Base-by-base conservation (phyloP, 805 yeast species). In the Candida alai region DNA sequence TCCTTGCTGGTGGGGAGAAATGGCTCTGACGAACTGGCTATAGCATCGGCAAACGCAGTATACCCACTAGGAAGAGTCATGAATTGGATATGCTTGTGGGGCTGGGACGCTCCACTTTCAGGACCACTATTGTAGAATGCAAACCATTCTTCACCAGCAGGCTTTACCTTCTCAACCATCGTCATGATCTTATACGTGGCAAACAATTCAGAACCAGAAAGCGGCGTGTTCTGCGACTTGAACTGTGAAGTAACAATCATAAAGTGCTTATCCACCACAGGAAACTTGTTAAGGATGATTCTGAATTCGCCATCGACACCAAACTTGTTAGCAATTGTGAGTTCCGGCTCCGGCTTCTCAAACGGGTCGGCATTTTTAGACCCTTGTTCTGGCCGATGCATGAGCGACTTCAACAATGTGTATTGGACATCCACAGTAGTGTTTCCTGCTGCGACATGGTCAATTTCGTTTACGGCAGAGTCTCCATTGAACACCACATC, bases 11-110 rank as follows among this genome's bases (percentile, higher is more conserved):
- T 32, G 5, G 89, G 88, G 21, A 80, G 56, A 49, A 66, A 81
- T 25, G 74, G 67, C 3, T 64, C 66, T 4, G 65, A 58, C 12
- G 71, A 63, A n/a, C 72, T 49, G 2, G 54, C 53, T n/a, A 63
- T 32, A 2, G 18, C 28, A 29, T 76, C 80, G 33, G 85, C 82
- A 52, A 73, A 78, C 5, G 84, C 73, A 1, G 56, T 58, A 52
- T 78, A 80, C 15, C 67, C 61, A 23, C 12, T 14, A 2, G 96
- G 94, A 28, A 84, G 63, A 28, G 77, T 68, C 72, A 90, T 65
- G 58, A 89, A 79, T 60, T 93, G 98, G 42, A 93, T 59, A 60
- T 90, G 98, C 54, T 85, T 87, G 62, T 90, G 98, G 30, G 84
- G 81, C 51, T 88, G 93, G 0, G 96, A 87, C n/a, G 96, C 95